phyloP scores from a whole-genome alignment of 2,329 filamentous ascomycete species.

The Ceratocystis eucalypticola region DNA sequence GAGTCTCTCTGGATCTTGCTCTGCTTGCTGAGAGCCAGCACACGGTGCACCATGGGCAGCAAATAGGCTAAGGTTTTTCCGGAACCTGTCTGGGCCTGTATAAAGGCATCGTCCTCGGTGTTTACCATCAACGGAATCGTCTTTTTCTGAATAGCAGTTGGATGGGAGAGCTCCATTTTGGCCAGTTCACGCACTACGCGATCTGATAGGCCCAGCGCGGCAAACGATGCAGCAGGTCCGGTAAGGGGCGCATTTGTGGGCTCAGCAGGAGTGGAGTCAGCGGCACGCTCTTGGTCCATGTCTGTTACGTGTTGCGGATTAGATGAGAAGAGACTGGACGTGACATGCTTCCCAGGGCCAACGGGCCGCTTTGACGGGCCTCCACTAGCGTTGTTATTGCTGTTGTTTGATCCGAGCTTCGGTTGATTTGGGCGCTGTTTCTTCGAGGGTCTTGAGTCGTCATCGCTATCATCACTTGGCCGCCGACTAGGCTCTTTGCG shows the following conservation, averaged over 20 bases:
- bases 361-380: constrained; percentile 7
- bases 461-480: constrained; percentile 19
- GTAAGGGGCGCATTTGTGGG: constrained; percentile 85
- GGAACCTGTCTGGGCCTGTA: constrained; percentile 93
- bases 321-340: constrained; percentile 84
- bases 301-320: constrained; percentile 64
- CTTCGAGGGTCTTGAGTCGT: constrained; percentile 23
- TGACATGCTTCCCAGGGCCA: constrained; percentile 42
- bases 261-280: constrained; percentile 41
- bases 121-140: constrained; percentile 69
- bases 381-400: not conserved
- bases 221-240: constrained; percentile 75
- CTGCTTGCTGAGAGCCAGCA: constrained; percentile 60
- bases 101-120: constrained; percentile 78
- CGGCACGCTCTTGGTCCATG: constrained; percentile 39
- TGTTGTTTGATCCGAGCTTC: not conserved
- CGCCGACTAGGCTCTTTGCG: constrained; percentile 29
- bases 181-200: constrained; percentile 69
- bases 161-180: constrained; percentile 79
- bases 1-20: constrained; percentile 63
- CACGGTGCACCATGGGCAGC: constrained; percentile 76
- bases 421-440: constrained; percentile 23
- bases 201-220: constrained; percentile 67
- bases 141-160: constrained; percentile 88
- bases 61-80: constrained; percentile 97